phyloP scores from a whole-genome alignment of 2,329 filamentous ascomycete genomes.

The Sclerotinia borealis region DNA sequence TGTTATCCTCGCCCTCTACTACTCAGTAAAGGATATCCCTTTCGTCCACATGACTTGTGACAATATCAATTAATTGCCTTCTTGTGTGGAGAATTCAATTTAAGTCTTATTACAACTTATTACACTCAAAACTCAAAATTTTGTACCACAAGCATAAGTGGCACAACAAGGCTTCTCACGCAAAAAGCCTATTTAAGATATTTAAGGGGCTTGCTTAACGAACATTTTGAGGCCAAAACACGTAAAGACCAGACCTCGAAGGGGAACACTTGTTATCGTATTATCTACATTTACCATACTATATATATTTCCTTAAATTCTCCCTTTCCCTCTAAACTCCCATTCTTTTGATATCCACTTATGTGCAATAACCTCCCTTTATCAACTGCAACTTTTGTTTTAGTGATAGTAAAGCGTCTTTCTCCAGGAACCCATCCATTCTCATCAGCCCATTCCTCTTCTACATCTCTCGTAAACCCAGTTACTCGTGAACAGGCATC shows the following conservation, averaged over 20 bases:
- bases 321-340: conserved; percentile 1
- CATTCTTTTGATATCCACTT: conserved; percentile 9
- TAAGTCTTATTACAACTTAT: too few relatives aligned
- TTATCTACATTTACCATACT: not conserved
- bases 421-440: conserved; percentile 6
- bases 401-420: conserved; percentile 5
- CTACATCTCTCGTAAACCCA: conserved; percentile 8
- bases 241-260: not conserved
- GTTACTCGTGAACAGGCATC: conserved; percentile 1
- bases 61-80: not conserved
- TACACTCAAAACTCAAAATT: not conserved
- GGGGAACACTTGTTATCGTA: not conserved
- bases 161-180: not conserved
- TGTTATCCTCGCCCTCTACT: not conserved
- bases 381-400: not conserved
- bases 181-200: not conserved
- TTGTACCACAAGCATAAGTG: not conserved
- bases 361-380: not conserved
- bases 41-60: not conserved
- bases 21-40: not conserved
- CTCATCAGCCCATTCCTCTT: conserved; percentile 15
- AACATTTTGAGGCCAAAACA: not conserved
- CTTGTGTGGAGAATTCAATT: not conserved
- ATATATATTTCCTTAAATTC: not conserved
- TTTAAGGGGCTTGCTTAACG: not conserved